Evolutionary conservation across 2,329 filamentous ascomycete species (phyloP).

Genomic region (Trichoderma polysporum): DNA sequence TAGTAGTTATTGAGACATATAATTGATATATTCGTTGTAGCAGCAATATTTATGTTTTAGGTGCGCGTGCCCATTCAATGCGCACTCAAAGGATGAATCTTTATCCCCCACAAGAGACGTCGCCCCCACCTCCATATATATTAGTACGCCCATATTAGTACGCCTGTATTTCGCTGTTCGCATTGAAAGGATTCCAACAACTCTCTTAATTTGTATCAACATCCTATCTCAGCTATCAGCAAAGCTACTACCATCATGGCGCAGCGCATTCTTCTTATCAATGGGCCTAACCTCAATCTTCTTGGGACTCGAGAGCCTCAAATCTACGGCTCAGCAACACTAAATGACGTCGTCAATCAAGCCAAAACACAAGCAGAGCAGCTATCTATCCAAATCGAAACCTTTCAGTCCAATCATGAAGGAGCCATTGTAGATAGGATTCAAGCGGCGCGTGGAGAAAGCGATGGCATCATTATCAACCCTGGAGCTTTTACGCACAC

Average conservation of each 20-base stretch:
- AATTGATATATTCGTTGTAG: not conserved
- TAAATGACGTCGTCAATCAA: constrained; percentile 11
- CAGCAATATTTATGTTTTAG: not conserved
- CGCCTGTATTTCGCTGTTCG: not conserved
- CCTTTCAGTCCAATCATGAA: constrained; percentile 14
- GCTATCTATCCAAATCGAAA: constrained; percentile 6
- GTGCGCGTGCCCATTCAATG: not conserved
- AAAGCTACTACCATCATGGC: not conserved
- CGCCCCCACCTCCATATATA: not conserved
- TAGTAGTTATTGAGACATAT: not conserved
- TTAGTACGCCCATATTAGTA: too few relatives aligned
- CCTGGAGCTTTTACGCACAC: constrained; percentile 16
- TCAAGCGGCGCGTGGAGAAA: not conserved
- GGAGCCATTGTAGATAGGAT: constrained; percentile 15
- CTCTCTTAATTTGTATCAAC: not conserved
- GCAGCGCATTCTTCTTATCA: constrained; percentile 12
- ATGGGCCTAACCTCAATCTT: constrained; percentile 12
- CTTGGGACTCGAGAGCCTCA: constrained; percentile 12
- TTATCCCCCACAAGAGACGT: not conserved
- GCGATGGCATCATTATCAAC: constrained; percentile 1
- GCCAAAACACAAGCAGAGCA: not conserved
- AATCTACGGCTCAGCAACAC: constrained; percentile 13
- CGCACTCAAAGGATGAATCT: not conserved
- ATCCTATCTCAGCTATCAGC: not conserved
- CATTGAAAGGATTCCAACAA: too few relatives aligned